A percentile compares a stretch with the other conserved stretches of the same genome.
Conservation (phyloP, 1,284 basidiomycete genomes). For the Mycena sp. region DNA sequence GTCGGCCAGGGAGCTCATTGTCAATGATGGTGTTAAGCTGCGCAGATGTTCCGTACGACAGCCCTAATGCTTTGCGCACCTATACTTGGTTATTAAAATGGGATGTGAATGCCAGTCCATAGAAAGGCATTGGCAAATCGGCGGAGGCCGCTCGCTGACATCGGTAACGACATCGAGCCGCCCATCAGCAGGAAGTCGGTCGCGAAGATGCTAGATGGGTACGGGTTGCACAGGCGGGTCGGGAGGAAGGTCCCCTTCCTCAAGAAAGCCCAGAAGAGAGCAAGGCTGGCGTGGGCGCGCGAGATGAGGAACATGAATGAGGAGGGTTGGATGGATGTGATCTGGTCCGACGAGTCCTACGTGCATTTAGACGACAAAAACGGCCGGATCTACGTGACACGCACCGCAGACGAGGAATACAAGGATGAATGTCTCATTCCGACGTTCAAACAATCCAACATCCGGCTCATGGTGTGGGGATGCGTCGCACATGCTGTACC, state of each 20-base stretch:
- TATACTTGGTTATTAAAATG: no score
- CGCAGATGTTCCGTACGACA: no score
- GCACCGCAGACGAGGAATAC: neutral
- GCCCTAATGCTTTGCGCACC: no score
- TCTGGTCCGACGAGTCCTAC: conserved; percentile 3
- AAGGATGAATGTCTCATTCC: conserved; percentile 2
- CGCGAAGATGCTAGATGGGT: neutral
- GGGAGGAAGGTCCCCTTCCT: neutral
- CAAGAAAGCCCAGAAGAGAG: neutral
- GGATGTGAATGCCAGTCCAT: no score
- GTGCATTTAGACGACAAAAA: neutral
- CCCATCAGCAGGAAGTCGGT: neutral
- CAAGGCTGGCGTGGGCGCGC: neutral
- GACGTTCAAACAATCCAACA: conserved; percentile 7
- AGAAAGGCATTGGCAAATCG: neutral
- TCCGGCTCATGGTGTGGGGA: conserved; percentile 12
- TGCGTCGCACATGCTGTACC: neutral
- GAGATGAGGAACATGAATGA: neutral
- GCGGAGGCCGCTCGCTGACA: neutral
- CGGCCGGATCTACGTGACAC: conserved; percentile 6
- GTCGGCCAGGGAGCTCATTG: no score
- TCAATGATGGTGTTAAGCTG: no score
- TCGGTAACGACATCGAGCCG: neutral
- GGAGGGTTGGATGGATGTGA: neutral
- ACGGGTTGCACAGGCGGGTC: neutral